A percentile compares a stretch with the other conserved stretches of the same genome.
Conservation (phyloP, 352 stramenopile species). For the Globisporangium nunn region DNA sequence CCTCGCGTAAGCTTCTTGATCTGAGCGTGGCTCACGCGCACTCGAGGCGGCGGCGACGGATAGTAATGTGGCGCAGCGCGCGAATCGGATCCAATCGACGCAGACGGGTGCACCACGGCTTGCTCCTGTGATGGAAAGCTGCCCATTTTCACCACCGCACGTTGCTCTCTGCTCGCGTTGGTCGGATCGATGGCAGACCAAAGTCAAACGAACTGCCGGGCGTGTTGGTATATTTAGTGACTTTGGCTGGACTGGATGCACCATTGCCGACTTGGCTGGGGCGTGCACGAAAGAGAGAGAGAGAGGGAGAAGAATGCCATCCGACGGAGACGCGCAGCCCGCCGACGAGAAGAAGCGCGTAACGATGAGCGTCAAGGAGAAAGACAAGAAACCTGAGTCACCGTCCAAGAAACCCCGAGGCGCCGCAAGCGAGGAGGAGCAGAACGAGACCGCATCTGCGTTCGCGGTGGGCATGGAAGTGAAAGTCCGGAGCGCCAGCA, state of each 20-base stretch:
- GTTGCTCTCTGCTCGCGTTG: no score
- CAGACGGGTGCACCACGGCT: slow-evolving; percentile 6
- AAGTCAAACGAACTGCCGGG: no score
- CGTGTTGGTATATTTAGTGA: no score
- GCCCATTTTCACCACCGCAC: slow-evolving; percentile 16
- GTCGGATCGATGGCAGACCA: no score
- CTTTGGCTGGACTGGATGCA: no score
- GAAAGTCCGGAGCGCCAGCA: slow-evolving; percentile 8
- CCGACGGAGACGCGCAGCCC: slow-evolving; percentile 5
- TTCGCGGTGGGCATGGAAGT: slow-evolving; percentile 9
- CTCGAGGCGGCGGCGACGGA: slow-evolving; percentile 2
- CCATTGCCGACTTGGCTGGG: no score
- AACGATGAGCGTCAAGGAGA: slow-evolving; percentile 3
- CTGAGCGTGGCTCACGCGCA: slow-evolving; percentile 20
- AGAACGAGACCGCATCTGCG: background rate
- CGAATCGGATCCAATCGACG: background rate
- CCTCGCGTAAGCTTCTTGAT: slow-evolving; percentile 35
- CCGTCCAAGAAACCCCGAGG: background rate
- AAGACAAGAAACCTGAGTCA: slow-evolving; percentile 1
- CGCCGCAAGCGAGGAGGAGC: background rate
- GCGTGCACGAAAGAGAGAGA: background rate
- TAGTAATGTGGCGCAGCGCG: background rate
- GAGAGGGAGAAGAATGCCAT: slow-evolving; percentile 4
- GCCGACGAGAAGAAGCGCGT: slow-evolving; percentile 3
- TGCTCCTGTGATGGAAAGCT: slow-evolving; percentile 35